Base-by-base conservation (phyloP, 2,329 filamentous ascomycete genomes). In the Cladophialophora chaetospira region DNA sequence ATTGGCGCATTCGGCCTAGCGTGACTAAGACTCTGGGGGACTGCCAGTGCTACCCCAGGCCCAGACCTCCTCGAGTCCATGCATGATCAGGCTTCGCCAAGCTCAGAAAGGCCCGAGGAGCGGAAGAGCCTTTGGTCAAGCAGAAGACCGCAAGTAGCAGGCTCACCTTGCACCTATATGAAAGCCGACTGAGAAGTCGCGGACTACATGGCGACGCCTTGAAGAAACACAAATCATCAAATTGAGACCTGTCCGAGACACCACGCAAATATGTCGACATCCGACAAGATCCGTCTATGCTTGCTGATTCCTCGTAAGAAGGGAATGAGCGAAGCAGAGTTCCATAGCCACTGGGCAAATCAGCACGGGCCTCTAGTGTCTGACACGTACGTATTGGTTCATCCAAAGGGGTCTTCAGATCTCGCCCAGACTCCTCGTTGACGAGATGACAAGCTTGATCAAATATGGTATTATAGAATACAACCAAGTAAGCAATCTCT, bases 251-350 rank as follows among this genome's bases (percentile, higher is more conserved):
- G 4, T 13, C 5, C 2, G 15, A 19, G 28, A 48, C 3, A 15
- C 23, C 15, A 17, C n/a, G 29, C 35, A 19, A 26, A 10, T 4
- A 28, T 40, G 47, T 38, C 54, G 5, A 36, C 47, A 4, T 15
- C 38, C 8, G 21, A n/a, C 15, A 51, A 53, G 17, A 11, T 53
- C 8, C 48, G 25, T 10, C 13, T 58, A 23, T 53, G 38, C 25
- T 17, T 58, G 17, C 46, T 58, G 19, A 43, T 58, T 25, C 55
- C 55, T 19, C 49, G 55, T n/a, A 53, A 53, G 48, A 58, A 58
- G 42, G 55, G 55, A 9, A 33, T 53, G 31, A 48, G 15, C 15
- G 55, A 28, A 25, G 55, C n/a, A 13, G 55, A 53, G 10, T 58
- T 53, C n/a, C 55, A 58, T 21, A n/a, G 33, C 29, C 49, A 58